Percentiles rank a stretch among this genome's conserved stretches.
These are phyloP conservation scores for Penicillium oxalicum DNA, from an alignment of 2,329 filamentous ascomycete genomes.

Conservation along the genomic window DNA sequence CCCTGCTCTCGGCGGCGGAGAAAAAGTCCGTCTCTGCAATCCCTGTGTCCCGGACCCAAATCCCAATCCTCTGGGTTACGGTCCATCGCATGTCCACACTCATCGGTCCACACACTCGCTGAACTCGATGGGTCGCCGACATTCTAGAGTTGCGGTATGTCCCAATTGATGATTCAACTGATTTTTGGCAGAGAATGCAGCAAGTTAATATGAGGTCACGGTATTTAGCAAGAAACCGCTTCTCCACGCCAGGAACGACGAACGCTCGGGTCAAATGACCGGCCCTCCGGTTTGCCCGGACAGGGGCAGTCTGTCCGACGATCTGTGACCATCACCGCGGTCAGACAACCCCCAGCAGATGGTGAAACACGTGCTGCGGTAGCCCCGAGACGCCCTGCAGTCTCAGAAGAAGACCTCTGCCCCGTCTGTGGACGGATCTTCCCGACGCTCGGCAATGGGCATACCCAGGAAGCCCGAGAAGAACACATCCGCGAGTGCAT, in stretches of 20 bases:
- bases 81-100: constrained; percentile 18
- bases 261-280: constrained; percentile 21
- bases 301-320: neutral
- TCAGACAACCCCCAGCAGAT: neutral
- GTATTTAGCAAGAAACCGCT: constrained; percentile 2
- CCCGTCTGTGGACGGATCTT: constrained; percentile 41
- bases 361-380: neutral
- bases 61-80: constrained; percentile 44
- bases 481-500: constrained; percentile 43
- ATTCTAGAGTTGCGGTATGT: constrained; percentile 4
- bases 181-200: neutral
- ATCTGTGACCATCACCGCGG: neutral
- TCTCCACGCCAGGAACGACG: constrained; percentile 19
- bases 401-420: constrained; percentile 42
- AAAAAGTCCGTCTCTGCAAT: constrained; percentile 65
- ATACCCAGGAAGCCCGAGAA: constrained; percentile 39
- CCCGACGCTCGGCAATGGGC: constrained; percentile 33
- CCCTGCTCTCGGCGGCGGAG: constrained; percentile 55
- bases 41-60: constrained; percentile 68
- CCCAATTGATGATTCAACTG: neutral
- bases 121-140: constrained; percentile 11
- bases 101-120: constrained; percentile 19
- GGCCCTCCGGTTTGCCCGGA: constrained; percentile 15
- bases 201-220: neutral
- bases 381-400: constrained; percentile 6